phyloP scores from a whole-genome alignment of 805 yeast species.

The Wickerhamiella allomyrinae region DNA sequence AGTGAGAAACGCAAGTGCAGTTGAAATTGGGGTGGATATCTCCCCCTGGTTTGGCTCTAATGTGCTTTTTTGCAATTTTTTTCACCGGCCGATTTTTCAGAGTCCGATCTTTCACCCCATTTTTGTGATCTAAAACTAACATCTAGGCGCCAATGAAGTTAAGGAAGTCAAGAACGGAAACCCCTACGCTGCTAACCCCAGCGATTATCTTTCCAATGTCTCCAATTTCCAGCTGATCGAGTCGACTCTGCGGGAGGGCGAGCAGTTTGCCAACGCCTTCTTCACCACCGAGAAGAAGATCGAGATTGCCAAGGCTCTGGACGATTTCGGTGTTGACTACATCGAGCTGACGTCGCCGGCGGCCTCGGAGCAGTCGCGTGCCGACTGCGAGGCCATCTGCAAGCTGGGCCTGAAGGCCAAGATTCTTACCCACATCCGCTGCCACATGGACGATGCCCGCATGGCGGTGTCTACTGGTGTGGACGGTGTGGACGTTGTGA shows the following conservation, averaged over 20 bases:
- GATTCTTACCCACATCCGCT: constrained; percentile 89
- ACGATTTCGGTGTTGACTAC: constrained; percentile 96
- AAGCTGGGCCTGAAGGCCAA: constrained; percentile 92
- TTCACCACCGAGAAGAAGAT: constrained; percentile 89
- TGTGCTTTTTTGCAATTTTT: too few species aligned
- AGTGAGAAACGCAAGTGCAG: too few species aligned
- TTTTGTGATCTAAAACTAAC: too few species aligned
- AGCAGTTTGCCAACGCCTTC: constrained; percentile 95
- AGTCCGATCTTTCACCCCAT: too few species aligned
- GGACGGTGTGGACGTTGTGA: constrained; percentile 97
- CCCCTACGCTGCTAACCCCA: constrained; percentile 94
- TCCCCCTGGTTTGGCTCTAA: too few species aligned
- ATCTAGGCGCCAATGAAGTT: constrained; percentile 13
- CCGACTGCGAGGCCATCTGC: constrained; percentile 96
- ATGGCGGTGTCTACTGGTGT: constrained; percentile 98
- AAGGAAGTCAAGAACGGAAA: constrained; percentile 26
- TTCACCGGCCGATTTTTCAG: too few species aligned
- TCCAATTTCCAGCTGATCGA: constrained; percentile 81
- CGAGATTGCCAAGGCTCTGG: constrained; percentile 92
- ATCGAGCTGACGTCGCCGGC: constrained; percentile 96
- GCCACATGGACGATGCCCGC: constrained; percentile 98
- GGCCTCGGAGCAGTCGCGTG: constrained; percentile 85
- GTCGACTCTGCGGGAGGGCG: constrained; percentile 95
- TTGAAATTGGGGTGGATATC: too few species aligned
- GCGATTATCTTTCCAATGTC: constrained; percentile 83